Evolutionary conservation across 805 yeast species (phyloP), one percentile per base, ranked within the genome.

Genomic region (Wickerhamiella occidentalis): DNA sequence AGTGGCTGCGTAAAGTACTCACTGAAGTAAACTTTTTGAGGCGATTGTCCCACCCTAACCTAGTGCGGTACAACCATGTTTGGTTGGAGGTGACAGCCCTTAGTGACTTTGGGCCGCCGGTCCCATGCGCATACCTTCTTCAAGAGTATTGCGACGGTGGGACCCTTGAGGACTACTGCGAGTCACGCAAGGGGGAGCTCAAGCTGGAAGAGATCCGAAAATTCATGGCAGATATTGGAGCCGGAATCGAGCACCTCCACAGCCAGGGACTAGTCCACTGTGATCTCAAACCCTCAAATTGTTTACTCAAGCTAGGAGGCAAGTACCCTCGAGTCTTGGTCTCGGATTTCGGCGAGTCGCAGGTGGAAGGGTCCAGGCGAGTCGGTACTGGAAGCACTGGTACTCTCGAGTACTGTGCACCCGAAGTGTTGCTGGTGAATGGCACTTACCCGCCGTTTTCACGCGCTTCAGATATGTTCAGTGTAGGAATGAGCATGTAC

Each of bases 71-170:
- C 61, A 86, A 87, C 59, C 96, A 87, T 64, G 95, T 86, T 22
- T 87, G 96, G 96, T 63, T 87, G 28, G 96, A 87, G 59, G 70
- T 80, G 58, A 82, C 75, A 37, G 63, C 68, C 17, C 61, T 74
- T 25, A 68, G 74, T 42, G 68, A 66, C 8, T 77, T 77, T 61
- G 79, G 79, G 47, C 77, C 81, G 30, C 63, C 71, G 57, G 67
- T 80, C 50, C 87, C 88, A 0, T 81, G 83, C 61, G 85, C 87
- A 4, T 87, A 78, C 57, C 82, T 87, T 8, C 67, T 87, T 12
- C 90, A 84, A 62, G 95, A 87, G 60, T 87, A 82, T 61, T 87
- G 95, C 60, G 81, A 78, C 46, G 95, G 95, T 13, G 96, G 95
- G 0, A 85, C 85, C 38, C 64, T 87, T 50, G 95, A 87, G 58